A percentile compares a stretch with the other conserved stretches of the same genome.
Conservation (phyloP, 352 stramenopile species). For the Discostella stelligera region DNA sequence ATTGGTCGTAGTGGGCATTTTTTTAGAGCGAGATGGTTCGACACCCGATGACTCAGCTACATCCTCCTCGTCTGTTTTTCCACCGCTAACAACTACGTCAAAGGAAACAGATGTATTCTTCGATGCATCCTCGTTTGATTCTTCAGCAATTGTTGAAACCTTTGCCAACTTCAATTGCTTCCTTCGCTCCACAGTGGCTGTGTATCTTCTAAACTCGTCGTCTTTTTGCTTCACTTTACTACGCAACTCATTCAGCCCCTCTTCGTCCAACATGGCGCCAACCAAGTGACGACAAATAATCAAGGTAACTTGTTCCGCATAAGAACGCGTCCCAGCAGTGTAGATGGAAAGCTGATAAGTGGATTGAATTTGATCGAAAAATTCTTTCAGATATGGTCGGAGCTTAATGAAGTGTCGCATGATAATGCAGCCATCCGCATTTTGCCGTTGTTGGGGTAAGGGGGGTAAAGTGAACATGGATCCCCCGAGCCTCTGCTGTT, state of each 20-base stretch:
- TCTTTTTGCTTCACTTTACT: slow-evolving; percentile 40
- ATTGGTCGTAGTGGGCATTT: no score
- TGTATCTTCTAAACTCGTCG: slow-evolving; percentile 28
- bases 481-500: slow-evolving; percentile 16
- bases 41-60: background rate
- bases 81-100: background rate
- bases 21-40: no score
- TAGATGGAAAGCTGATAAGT: slow-evolving; percentile 94
- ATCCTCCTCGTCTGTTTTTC: background rate
- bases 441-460: slow-evolving; percentile 21
- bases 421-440: slow-evolving; percentile 13
- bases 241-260: slow-evolving; percentile 52
- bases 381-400: slow-evolving; percentile 87
- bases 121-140: slow-evolving; percentile 19
- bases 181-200: slow-evolving; percentile 23
- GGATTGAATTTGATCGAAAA: slow-evolving; percentile 85
- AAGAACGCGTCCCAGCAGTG: slow-evolving; percentile 91
- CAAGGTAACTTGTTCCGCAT: slow-evolving; percentile 91
- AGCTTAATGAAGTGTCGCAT: slow-evolving; percentile 92
- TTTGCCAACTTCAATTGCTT: slow-evolving; percentile 32
- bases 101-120: slow-evolving; percentile 28
- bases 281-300: slow-evolving; percentile 85
- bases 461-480: slow-evolving; percentile 15
- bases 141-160: background rate
- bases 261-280: slow-evolving; percentile 51